Base-by-base conservation (phyloP, 768 basidiomycete genomes). In the Holtermanniella nyarrowii region DNA sequence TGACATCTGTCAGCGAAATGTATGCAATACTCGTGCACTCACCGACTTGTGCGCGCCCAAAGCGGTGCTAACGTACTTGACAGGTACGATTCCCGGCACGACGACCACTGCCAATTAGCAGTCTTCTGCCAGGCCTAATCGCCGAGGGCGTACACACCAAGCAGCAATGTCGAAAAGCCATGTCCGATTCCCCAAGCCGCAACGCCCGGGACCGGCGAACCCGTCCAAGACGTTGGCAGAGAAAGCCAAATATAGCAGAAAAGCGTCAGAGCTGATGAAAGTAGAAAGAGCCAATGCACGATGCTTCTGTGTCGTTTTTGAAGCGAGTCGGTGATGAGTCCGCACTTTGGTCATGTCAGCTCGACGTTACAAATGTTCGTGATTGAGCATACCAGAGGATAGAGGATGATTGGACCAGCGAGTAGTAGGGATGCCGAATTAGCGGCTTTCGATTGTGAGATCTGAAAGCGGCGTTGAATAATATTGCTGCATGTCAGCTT, bases 41-140 rank as follows among this genome's bases (percentile, higher is more conserved):
- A 85, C 85, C 63, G 81, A 80, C 66, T 87, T 86, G 63, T 87
- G 84, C 5, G 81, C 80, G 1, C 84, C 85, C 0, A 87, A 74
- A 3, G 83, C 84, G 1, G 86, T 86, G 1, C 83, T 82, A 42
- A 87, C 80, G 66, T 83, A 86, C 65, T 82, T 83, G 18, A 77
- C 57, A 5, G 80, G 77, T 0, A 87, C 83, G 24, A 87, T 78
- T 47, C 77, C 78, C 0, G 85, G 84, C 0, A 86, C 85, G 26
- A 87, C 74, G 14, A 87, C 76, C 5, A 84, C 85, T 11, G 86
- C 75, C 10, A 72, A 24, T 86, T 85, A 85, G 56, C 1, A 31
- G 25, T 14, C 3, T 42, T 37, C 10, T 16, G 31, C 31, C 31
- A 16, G 10, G 7, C 31, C 10, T 37, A 37, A 37, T 7, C n/a